phyloP scores from a whole-genome alignment of 2,329 filamentous ascomycete genomes.

The Cytospora paraplurivora region DNA sequence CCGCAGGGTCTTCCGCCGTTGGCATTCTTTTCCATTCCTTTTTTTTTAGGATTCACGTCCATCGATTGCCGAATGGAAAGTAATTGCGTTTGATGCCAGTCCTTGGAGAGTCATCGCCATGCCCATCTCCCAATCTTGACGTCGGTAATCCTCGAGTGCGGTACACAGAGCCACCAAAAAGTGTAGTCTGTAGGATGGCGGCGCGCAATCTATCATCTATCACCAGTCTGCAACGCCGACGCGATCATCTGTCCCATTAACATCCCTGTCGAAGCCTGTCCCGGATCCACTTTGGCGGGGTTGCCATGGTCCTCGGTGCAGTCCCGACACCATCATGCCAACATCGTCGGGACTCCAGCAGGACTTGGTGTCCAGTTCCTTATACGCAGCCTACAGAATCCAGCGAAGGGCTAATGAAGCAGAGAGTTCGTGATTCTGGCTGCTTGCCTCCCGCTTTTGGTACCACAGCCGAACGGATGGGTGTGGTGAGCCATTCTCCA shows the following conservation, averaged over 20 bases:
- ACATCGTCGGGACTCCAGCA: neutral
- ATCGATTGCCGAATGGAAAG: neutral
- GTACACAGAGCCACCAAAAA: neutral
- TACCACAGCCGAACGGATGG: neutral
- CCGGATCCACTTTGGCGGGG: slow-evolving; percentile 16
- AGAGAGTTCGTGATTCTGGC: neutral
- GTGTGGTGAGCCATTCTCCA: neutral
- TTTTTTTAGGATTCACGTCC: too few species aligned
- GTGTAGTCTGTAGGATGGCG: neutral
- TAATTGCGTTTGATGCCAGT: neutral
- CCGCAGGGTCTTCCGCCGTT: slow-evolving; percentile 6
- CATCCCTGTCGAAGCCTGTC: slow-evolving; percentile 12
- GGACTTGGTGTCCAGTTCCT: neutral
- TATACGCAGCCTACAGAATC: neutral
- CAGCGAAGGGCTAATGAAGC: neutral
- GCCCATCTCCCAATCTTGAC: neutral
- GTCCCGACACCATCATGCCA: neutral
- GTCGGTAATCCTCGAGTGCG: neutral
- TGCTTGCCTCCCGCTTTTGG: neutral
- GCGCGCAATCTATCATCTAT: neutral
- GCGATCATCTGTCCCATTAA: slow-evolving; percentile 4
- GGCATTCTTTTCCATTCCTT: neutral
- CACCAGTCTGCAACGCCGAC: neutral
- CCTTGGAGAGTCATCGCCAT: neutral
- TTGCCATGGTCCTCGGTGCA: neutral